A percentile compares a stretch with the other conserved stretches of the same genome.
These are phyloP conservation scores for Thermothielavioides terrestris DNA, from an alignment of 495 filamentous ascomycete genomes.

Conservation along the genomic window DNA sequence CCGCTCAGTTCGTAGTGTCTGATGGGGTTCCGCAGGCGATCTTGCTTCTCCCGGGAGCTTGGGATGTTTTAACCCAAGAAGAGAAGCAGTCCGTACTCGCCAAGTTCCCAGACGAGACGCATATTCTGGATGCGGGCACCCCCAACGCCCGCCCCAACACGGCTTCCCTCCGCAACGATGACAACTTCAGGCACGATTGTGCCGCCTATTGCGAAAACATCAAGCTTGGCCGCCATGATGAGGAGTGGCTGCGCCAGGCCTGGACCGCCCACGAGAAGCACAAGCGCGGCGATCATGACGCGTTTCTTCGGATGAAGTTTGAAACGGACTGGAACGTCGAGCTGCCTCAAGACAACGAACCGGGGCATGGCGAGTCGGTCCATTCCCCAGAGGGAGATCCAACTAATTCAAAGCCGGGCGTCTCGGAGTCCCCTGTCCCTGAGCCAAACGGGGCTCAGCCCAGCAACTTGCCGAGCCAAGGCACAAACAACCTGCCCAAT, in stretches of 20 bases:
- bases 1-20: not conserved
- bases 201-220: constrained; percentile 46
- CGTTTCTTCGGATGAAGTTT: constrained; percentile 55
- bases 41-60: constrained; percentile 47
- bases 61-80: constrained; percentile 46
- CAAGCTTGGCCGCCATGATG: constrained; percentile 50
- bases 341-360: constrained; percentile 21
- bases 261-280: constrained; percentile 53
- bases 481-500: too few relatives aligned
- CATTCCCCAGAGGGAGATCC: too few relatives aligned
- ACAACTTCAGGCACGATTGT: constrained; percentile 39
- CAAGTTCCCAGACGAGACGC: constrained; percentile 45
- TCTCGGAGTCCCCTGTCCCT: too few relatives aligned
- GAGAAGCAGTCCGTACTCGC: constrained; percentile 49
- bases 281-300: constrained; percentile 58
- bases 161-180: constrained; percentile 30
- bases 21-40: constrained; percentile 37
- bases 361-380: not conserved
- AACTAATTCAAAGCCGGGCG: not conserved
- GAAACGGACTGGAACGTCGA: constrained; percentile 66
- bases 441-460: too few relatives aligned
- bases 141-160: constrained; percentile 29
- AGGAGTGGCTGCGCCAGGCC: constrained; percentile 59
- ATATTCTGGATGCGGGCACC: constrained; percentile 27
- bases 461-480: too few relatives aligned